These are phyloP conservation scores for Trypanosoma lewisi DNA, from an alignment of 208 protist species.

Conservation along the genomic window DNA sequence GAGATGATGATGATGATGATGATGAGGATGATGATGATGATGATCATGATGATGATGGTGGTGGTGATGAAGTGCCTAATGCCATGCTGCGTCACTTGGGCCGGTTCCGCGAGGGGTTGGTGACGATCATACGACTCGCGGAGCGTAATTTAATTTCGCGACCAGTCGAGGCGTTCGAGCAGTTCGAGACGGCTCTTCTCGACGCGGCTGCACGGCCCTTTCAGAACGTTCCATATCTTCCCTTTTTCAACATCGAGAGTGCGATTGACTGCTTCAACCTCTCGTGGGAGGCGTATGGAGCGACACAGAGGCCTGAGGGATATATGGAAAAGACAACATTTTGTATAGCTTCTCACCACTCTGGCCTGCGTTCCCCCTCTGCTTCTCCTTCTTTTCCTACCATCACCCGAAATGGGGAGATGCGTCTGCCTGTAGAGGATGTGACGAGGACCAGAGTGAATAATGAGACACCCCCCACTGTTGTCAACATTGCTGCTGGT, in stretches of 20 bases:
- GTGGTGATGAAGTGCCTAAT: not conserved
- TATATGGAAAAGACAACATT: not conserved
- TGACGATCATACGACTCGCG: constrained; percentile 32
- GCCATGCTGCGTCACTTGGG: not conserved
- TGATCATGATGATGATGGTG: too few relatives aligned
- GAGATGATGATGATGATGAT: too few relatives aligned
- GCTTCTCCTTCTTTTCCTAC: constrained; percentile 1
- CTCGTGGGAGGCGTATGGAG: constrained; percentile 64
- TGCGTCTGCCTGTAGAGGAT: not conserved
- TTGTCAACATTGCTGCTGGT: not conserved
- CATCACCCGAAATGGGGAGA: not conserved
- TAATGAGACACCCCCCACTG: not conserved
- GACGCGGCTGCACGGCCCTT: constrained; percentile 57
- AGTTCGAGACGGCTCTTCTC: constrained; percentile 45
- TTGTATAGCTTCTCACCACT: too few relatives aligned
- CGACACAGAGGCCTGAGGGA: not conserved
- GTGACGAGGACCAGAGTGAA: too few relatives aligned
- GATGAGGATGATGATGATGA: too few relatives aligned
- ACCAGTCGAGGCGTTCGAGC: constrained; percentile 46
- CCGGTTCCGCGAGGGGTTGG: constrained; percentile 20
- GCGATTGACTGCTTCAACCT: constrained; percentile 88
- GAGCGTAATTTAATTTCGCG: constrained; percentile 48
- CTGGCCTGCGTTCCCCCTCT: not conserved
- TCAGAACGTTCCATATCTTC: constrained; percentile 52
- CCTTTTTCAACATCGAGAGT: constrained; percentile 88